Evolutionary conservation across 495 filamentous ascomycete genomes (phyloP), one percentile per base, ranked within the genome.

Genomic region (Parachaetomium inaequale): DNA sequence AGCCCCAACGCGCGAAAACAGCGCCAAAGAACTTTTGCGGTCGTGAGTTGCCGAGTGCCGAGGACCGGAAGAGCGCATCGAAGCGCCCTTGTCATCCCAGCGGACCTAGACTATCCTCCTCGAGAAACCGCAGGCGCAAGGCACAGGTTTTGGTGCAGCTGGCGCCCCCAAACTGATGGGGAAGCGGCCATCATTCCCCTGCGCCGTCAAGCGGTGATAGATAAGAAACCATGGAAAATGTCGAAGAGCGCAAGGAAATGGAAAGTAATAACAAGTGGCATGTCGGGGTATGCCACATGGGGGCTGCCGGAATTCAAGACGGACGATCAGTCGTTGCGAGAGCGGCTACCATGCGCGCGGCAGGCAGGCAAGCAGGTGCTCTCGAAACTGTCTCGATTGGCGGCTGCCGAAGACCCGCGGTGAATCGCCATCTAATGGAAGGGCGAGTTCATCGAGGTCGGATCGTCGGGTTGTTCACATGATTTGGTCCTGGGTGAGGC

Each of bases 401-500:
- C 23, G 8, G n/a, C 12, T 5, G 47, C 32, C 25, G 12, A 19
- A 47, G 7, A 34, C 11, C 14, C 4, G 19, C 7, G 43, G 21
- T 17, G 23, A 29, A 1, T 40, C 43, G n/a, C 15, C 15, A 45
- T 17, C 23, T 23, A 31, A 28, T 17, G 11, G n/a, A 12, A 26
- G 21, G 21, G 25, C 34, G 10, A 23, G 25, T 28, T 12, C 19
- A 7, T 49, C 42, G 55, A 25, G 3, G n/a, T 14, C 28, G 45
- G n/a, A 43, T 25, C 7, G 29, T 26, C 21, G 31, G 23, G 12
- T 31, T 45, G 31, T 50, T 76, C 84, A 98, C 93, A 96, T 96
- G 76, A 98, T 97, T 80, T 98, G 93, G 69, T 97, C 94, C 74
- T 98, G 94, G 3, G 92, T 96, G 67, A 96, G 74, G 61, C 83